Evolutionary conservation across 441 rosid species (phyloP).

Genomic region (Isatis lusitanica): DNA sequence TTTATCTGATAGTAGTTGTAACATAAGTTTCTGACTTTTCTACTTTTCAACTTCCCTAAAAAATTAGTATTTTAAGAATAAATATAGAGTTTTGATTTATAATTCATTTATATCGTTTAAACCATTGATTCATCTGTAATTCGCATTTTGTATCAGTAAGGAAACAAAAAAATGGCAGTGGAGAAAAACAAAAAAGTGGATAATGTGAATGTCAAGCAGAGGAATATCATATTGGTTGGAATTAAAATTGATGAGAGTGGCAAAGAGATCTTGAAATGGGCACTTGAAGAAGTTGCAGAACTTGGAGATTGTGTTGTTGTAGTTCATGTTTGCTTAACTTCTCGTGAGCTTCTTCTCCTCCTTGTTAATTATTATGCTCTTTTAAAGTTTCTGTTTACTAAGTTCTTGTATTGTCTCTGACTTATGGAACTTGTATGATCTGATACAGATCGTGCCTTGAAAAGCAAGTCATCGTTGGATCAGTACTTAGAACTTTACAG

Average conservation of each 20-base stretch:
- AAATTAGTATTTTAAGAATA: slow-evolving; percentile 12
- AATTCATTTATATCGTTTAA: not conserved
- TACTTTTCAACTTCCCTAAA: slow-evolving; percentile 15
- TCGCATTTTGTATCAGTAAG: slow-evolving; percentile 19
- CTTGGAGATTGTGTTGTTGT: slow-evolving; percentile 87
- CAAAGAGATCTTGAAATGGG: slow-evolving; percentile 75
- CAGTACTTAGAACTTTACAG: slow-evolving; percentile 57
- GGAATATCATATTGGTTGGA: slow-evolving; percentile 65
- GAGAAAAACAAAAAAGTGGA: slow-evolving; percentile 41
- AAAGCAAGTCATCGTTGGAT: slow-evolving; percentile 51
- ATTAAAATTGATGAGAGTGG: slow-evolving; percentile 57
- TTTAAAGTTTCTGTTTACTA: not conserved
- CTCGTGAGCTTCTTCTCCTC: slow-evolving; percentile 39
- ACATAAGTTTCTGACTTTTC: slow-evolving; percentile 28
- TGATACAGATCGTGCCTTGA: slow-evolving; percentile 52
- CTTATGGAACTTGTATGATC: not conserved
- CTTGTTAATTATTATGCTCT: not conserved
- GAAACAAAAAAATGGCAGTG: slow-evolving; percentile 43
- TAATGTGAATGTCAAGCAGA: slow-evolving; percentile 38
- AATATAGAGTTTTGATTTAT: not conserved
- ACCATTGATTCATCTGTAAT: not conserved
- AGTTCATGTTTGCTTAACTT: slow-evolving; percentile 67
- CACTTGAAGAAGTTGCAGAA: slow-evolving; percentile 76
- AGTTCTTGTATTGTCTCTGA: not conserved
- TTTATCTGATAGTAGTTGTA: slow-evolving; percentile 26